These are phyloP conservation scores for Ceriops decandra DNA, from an alignment of 345 rosid genomes.

Conservation along the genomic window DNA sequence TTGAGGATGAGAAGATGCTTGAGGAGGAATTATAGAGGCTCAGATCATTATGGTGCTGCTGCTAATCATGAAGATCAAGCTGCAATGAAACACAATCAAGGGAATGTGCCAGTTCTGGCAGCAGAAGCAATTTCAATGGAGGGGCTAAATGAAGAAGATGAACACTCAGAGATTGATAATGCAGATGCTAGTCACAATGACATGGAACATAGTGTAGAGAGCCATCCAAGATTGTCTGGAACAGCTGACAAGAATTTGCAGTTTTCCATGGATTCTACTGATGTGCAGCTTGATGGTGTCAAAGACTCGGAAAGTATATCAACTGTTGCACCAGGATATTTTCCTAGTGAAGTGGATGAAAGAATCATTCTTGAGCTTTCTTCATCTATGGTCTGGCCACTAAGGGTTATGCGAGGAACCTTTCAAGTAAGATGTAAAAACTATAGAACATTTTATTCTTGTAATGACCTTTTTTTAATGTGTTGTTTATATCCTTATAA, in stretches of 20 bases:
- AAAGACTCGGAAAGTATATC: slow-evolving; percentile 53
- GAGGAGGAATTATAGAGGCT: slow-evolving; percentile 75
- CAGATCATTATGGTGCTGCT: slow-evolving; percentile 92
- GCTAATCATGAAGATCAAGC: slow-evolving; percentile 72
- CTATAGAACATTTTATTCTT: neutral
- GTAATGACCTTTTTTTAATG: neutral
- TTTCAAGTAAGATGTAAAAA: slow-evolving; percentile 64
- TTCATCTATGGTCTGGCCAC: slow-evolving; percentile 91
- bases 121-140: slow-evolving; percentile 88
- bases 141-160: slow-evolving; percentile 70
- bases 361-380: slow-evolving; percentile 88
- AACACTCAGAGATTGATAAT: slow-evolving; percentile 60
- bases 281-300: slow-evolving; percentile 47
- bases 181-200: slow-evolving; percentile 43
- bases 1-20: slow-evolving; percentile 91
- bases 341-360: slow-evolving; percentile 86
- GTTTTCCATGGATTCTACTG: slow-evolving; percentile 40
- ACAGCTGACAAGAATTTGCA: slow-evolving; percentile 49
- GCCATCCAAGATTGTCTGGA: slow-evolving; percentile 42
- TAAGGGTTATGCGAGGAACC: slow-evolving; percentile 80
- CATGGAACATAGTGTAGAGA: slow-evolving; percentile 40
- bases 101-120: slow-evolving; percentile 63
- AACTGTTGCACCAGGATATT: slow-evolving; percentile 72
- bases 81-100: slow-evolving; percentile 39
- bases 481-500: neutral